These are phyloP conservation scores for Tolypocladium guangdongense DNA, from an alignment of 2,329 filamentous ascomycete species.

Conservation along the genomic window DNA sequence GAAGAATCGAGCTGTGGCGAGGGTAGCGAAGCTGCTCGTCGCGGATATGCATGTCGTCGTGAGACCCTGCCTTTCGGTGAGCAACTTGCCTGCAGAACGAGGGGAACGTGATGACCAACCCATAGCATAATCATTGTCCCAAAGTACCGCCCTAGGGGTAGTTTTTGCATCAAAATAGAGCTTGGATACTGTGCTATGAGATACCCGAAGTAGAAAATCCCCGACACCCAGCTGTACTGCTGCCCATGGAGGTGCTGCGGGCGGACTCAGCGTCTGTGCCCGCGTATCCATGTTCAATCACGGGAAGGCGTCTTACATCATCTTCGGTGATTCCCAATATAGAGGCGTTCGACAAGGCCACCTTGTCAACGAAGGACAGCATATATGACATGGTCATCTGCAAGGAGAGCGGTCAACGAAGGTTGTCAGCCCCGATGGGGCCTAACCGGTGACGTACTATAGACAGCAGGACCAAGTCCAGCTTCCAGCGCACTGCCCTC, in stretches of 20 bases:
- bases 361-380: constrained; percentile 3
- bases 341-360: constrained; percentile 6
- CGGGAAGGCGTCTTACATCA: too few species aligned
- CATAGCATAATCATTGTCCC: background rate
- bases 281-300: too few species aligned
- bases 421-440: too few species aligned
- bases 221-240: constrained; percentile 7
- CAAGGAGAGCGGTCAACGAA: too few species aligned
- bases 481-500: background rate
- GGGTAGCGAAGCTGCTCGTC: background rate
- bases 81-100: too few species aligned
- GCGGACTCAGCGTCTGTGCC: too few species aligned
- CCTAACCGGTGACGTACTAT: background rate
- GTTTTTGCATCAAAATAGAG: constrained; percentile 2
- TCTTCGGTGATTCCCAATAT: constrained; percentile 5
- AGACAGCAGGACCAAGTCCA: background rate
- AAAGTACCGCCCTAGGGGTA: background rate
- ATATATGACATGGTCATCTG: background rate
- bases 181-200: constrained; percentile 3
- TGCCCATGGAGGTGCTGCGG: constrained; percentile 2
- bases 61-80: background rate
- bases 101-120: background rate
- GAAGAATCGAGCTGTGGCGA: background rate
- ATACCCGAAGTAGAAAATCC: constrained; percentile 7
- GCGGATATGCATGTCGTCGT: background rate